Base-by-base conservation (phyloP, 164 flowering plant genomes). In the Sextonia rubra region DNA sequence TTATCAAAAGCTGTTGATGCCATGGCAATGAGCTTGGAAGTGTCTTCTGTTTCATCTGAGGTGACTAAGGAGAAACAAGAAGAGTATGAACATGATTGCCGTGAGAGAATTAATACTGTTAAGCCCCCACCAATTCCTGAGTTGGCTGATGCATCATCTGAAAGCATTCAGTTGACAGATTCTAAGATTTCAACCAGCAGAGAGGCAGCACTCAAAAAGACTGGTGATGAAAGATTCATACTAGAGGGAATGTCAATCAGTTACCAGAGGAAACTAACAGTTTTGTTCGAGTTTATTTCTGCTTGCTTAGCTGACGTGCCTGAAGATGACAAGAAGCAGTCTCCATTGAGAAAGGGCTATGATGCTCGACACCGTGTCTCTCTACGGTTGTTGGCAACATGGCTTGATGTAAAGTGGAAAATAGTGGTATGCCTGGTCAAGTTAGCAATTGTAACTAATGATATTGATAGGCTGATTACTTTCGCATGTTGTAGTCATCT, bases 301-400 rank as follows among this genome's bases (percentile, higher is more conserved):
- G 98, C 97, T 76, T 92, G 99, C 83, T 84, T 96, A 69, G 92
- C 98, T 61, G 82, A 88, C 80, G 70, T 70, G 65, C 79, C 83
- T 69, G 86, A 81, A 32, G 83, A 80, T 29, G 76, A 83, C 32
- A 88, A 89, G 81, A 89, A 85, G 27, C 44, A 48, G 69, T 79
- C 80, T 26, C 84, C 78, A 61, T 71, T 74, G 78, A 83, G 91
- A 75, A 96, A 84, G 68, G 99, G 97, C 47, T 96, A 92, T 84
- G 99, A 96, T 88, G 91, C 99, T 74, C 89, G 98, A 25, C 94
- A 93, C 80, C 97, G 99, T 60, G 95, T 86, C 47, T 94, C 97
- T 77, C 78, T 96, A 72, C 85, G 97, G 66, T 79, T 93, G 74
- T 83, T 96, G 75, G 89, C 97, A 30, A 86, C 97, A 32, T 93